phyloP scores from a whole-genome alignment of 1,139 yeast genomes.

The Suhomyces maxii region DNA sequence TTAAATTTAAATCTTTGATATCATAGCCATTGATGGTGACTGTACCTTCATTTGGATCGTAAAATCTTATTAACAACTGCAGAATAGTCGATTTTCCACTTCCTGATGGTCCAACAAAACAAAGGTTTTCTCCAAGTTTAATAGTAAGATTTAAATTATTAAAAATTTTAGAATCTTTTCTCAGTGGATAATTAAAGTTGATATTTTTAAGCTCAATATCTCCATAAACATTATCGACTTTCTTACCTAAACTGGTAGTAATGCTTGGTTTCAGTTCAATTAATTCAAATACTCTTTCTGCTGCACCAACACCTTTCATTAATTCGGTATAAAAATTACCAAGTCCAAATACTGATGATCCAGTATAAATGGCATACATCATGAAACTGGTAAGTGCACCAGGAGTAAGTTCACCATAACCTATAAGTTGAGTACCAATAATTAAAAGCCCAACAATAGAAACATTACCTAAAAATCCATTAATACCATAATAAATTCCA shows the following conservation, averaged over 20 bases:
- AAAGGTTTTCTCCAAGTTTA: constrained; percentile 81
- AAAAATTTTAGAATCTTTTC: constrained; percentile 74
- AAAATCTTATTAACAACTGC: constrained; percentile 74
- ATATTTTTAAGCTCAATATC: constrained; percentile 66
- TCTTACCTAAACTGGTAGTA: constrained; percentile 59
- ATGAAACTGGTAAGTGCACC: constrained; percentile 92
- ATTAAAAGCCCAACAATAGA: constrained; percentile 75
- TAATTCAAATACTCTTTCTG: constrained; percentile 86
- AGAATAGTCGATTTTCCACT: constrained; percentile 93
- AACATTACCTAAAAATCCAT: constrained; percentile 78
- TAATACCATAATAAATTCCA: constrained; percentile 74
- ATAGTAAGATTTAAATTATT: constrained; percentile 63
- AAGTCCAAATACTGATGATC: constrained; percentile 83
- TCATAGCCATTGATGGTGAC: constrained; percentile 71
- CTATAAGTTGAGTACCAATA: constrained; percentile 78
- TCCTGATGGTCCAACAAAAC: constrained; percentile 96
- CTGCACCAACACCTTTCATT: constrained; percentile 97
- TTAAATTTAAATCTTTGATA: constrained; percentile 66
- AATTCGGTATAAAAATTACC: constrained; percentile 89
- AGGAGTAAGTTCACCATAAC: constrained; percentile 67
- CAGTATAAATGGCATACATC: constrained; percentile 92
- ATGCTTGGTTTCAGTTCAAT: constrained; percentile 75
- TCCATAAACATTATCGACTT: constrained; percentile 29
- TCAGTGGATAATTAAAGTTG: constrained; percentile 79
- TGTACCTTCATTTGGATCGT: constrained; percentile 70